Conservation (phyloP, 495 filamentous ascomycete species). For the Neurospora cerealis region DNA sequence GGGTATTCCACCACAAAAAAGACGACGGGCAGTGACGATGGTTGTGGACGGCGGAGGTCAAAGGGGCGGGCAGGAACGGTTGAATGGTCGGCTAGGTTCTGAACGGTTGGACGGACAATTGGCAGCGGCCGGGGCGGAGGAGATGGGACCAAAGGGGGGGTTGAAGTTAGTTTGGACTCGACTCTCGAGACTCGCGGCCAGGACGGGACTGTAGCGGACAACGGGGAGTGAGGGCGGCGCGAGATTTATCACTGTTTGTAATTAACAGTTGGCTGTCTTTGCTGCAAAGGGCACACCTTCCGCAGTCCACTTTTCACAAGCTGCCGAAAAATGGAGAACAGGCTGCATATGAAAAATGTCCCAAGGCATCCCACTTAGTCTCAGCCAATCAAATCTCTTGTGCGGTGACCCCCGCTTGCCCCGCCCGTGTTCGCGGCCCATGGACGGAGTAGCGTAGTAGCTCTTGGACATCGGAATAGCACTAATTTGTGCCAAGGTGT, state of each 20-base stretch:
- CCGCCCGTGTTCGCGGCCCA: background rate
- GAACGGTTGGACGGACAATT: background rate
- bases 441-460: background rate
- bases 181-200: background rate
- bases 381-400: background rate
- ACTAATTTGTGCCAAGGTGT: background rate
- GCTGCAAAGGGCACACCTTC: background rate
- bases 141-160: background rate
- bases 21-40: background rate
- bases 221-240: background rate
- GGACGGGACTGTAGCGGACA: background rate
- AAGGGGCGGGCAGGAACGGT: background rate
- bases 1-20: background rate
- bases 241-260: background rate
- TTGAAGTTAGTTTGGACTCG: background rate
- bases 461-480: background rate
- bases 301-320: background rate
- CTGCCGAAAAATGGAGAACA: background rate
- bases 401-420: background rate
- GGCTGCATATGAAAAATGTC: background rate
- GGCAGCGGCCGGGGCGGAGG: background rate
- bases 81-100: background rate
- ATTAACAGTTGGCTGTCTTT: background rate
- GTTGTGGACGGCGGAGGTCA: background rate
- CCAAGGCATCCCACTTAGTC: background rate